Conservation (phyloP, 768 basidiomycete species). For the Vararia minispora region DNA sequence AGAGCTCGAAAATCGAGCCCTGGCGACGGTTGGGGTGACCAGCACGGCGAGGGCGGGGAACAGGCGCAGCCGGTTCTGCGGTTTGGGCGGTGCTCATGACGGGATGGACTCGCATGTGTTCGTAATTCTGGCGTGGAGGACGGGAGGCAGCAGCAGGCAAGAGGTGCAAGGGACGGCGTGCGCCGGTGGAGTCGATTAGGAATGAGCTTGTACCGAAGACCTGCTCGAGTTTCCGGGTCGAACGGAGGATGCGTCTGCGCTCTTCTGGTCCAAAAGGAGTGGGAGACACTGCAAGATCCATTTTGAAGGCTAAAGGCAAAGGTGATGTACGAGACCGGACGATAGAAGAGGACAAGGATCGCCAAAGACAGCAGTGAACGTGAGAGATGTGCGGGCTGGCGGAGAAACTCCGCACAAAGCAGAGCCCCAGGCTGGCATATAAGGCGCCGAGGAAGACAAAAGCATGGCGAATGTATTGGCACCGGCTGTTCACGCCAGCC, state of each 20-base stretch:
- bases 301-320: no score
- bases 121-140: not conserved
- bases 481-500: no score
- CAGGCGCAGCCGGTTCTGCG: conserved; percentile 2
- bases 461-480: no score
- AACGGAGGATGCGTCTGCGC: conserved; percentile 12
- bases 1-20: conserved; percentile 2
- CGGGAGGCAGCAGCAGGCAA: not conserved
- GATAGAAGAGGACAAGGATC: no score
- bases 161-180: not conserved
- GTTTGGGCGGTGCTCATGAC: not conserved
- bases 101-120: not conserved
- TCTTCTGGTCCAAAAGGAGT: no score
- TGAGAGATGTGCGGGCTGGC: no score
- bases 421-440: no score
- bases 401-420: no score
- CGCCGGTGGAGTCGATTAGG: conserved; percentile 9
- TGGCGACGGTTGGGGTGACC: conserved; percentile 2
- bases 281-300: no score
- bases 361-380: no score
- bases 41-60: not conserved
- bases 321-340: no score
- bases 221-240: conserved; percentile 12
- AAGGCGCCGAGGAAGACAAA: no score
- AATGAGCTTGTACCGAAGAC: conserved; percentile 13